Evolutionary conservation across 257 asterid species (phyloP).

Genomic region (Przewalskia tangutica): DNA sequence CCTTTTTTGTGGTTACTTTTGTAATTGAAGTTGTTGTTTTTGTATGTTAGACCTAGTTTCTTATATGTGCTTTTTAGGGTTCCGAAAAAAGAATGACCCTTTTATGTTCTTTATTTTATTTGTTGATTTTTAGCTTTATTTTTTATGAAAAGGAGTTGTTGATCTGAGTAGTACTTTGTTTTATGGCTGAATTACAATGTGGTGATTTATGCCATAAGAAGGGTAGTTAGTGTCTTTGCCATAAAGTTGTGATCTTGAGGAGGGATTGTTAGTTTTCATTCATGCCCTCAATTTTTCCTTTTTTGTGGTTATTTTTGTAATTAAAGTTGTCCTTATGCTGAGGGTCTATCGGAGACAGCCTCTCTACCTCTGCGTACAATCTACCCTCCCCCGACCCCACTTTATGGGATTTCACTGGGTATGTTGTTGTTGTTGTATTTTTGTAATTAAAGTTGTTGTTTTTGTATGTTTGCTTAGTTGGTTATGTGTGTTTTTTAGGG

Average conservation of each 20-base stretch:
- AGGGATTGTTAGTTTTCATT: background rate
- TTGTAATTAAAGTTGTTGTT: background rate
- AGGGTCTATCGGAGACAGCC: too few species aligned
- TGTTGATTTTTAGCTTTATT: background rate
- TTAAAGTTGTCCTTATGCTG: too few species aligned
- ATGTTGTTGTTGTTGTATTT: too few species aligned
- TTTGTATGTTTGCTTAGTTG: background rate
- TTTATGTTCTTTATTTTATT: too few species aligned
- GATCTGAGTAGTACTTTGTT: background rate
- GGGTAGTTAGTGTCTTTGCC: background rate
- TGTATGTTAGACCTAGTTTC: background rate
- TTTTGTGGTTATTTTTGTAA: background rate
- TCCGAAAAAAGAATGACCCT: background rate
- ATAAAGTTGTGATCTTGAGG: background rate
- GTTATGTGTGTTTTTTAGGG: background rate
- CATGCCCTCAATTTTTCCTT: too few species aligned
- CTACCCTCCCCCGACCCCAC: too few species aligned
- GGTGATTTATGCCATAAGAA: background rate
- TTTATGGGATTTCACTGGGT: too few species aligned
- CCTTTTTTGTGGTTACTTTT: background rate
- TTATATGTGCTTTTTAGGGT: background rate
- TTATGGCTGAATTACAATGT: background rate
- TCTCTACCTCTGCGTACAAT: too few species aligned
- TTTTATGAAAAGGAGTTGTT: background rate
- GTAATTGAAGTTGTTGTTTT: background rate